Percentiles rank a stretch among this genome's conserved stretches.
phyloP scores from a whole-genome alignment of 2,329 filamentous ascomycete genomes.

The Tolypocladium pustulatum region DNA sequence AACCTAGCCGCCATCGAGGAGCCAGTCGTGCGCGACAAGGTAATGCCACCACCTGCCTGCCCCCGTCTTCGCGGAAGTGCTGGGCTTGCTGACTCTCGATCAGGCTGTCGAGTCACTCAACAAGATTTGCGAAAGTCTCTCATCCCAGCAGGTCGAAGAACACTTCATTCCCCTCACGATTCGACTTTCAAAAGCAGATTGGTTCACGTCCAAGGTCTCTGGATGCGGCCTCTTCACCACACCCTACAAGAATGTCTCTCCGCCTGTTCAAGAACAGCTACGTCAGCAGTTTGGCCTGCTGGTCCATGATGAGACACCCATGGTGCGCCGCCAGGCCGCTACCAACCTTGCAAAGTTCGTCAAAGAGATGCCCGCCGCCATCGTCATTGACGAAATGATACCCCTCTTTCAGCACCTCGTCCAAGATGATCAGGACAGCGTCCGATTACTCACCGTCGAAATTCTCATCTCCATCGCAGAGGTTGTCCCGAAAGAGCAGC shows the following conservation, averaged over 20 bases:
- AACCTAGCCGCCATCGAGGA: conserved; percentile 98
- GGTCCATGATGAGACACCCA: conserved; percentile 96
- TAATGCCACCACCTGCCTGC: conserved; percentile 28
- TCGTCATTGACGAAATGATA: conserved; percentile 98
- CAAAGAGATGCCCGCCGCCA: conserved; percentile 84
- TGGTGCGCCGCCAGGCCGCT: conserved; percentile 94
- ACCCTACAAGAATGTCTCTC: conserved; percentile 85
- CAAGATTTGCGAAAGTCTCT: conserved; percentile 94
- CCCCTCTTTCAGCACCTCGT: conserved; percentile 95
- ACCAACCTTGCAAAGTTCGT: conserved; percentile 97
- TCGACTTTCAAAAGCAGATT: conserved; percentile 96
- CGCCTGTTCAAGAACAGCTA: conserved; percentile 80
- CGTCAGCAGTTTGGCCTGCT: conserved; percentile 85
- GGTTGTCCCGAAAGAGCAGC: conserved; percentile 95
- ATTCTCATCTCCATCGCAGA: conserved; percentile 94
- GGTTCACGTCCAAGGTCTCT: conserved; percentile 99
- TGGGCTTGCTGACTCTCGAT: conserved; percentile 6
- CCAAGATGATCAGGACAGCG: conserved; percentile 94
- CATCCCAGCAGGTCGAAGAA: conserved; percentile 86
- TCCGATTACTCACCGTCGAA: conserved; percentile 89
- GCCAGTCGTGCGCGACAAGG: conserved; percentile 95
- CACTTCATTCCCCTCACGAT: conserved; percentile 94
- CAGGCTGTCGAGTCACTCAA: conserved; percentile 98
- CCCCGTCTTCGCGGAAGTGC: not conserved
- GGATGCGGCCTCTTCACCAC: conserved; percentile 90